Base-by-base conservation (phyloP, 176 grass and related monocot genomes). In the Pontederia paniculata region DNA sequence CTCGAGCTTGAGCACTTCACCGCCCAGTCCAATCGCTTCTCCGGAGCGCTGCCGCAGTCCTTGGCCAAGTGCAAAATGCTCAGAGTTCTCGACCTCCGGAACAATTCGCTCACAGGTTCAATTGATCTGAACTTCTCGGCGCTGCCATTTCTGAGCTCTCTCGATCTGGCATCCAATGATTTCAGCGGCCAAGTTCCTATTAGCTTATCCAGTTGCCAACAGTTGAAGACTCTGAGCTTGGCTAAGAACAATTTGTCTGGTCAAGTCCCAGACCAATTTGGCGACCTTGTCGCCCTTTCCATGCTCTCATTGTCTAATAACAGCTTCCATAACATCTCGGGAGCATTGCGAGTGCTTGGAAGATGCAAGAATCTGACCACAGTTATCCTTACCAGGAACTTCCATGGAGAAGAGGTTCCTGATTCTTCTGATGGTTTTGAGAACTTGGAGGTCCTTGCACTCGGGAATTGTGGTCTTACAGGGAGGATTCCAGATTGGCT, bases 91-190 rank as follows among this genome's bases (percentile, higher is more conserved):
- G 69, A 96, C 52, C 86, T 96, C 66, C 70, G 91, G 5, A 96
- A 96, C 68, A 96, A 96, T 65, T 87, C 91, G 6, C 48, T 96
- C 2, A 78, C 71, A 0, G 91, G 91, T 50, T 71, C 76, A 8
- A 49, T 96, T 44, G 37, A 74, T 44, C 52, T 96, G 73, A 73
- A 89, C 63, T 96, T 96, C 72, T 86, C 79, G 1, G 65, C 48
- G 5, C 83, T 96, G 85, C 71, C 68, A 14, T 28, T 54, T 6
- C 83, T 96, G 45, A 55, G 61, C 41, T 73, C 79, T 23, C 59
- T 89, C 49, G 91, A 96, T 59, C 91, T 96, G 17, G 91, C 91
- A 1, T 81, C 85, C 0, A 96, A 96, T 76, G 55, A 78, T 50
- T 80, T 96, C 9, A 79, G 70, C 23, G 91, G 91, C 14, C 73